Percentiles rank a stretch among this genome's conserved stretches.
Evolutionary conservation across 805 yeast species (phyloP).

Genomic region (Ogataea philodendri): DNA sequence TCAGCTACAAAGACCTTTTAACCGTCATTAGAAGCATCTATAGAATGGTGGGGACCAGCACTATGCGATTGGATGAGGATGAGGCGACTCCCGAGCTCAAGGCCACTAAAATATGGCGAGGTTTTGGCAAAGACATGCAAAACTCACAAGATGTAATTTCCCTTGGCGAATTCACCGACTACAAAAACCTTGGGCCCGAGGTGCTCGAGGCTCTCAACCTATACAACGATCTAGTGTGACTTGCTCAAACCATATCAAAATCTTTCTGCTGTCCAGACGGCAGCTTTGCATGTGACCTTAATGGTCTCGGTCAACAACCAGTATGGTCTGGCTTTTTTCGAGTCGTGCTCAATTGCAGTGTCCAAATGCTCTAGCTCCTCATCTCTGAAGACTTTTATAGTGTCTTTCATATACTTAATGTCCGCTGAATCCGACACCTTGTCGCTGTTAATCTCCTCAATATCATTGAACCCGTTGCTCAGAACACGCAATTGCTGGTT

Average conservation of each 20-base stretch:
- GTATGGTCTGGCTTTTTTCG: conserved; percentile 91
- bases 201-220: conserved; percentile 73
- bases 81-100: conserved; percentile 90
- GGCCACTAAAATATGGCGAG: conserved; percentile 70
- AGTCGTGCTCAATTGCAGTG: conserved; percentile 89
- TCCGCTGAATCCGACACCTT: conserved; percentile 47
- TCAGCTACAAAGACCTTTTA: conserved; percentile 75
- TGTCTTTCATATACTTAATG: conserved; percentile 52
- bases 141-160: conserved; percentile 69
- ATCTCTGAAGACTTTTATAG: conserved; percentile 78
- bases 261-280: conserved; percentile 89
- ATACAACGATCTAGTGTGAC: conserved; percentile 31
- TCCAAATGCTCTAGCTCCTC: conserved; percentile 94
- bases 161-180: conserved; percentile 81
- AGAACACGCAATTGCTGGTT: conserved; percentile 83
- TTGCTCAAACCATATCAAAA: conserved; percentile 38
- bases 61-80: conserved; percentile 85
- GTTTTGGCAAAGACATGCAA: conserved; percentile 50
- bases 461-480: conserved; percentile 59
- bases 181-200: conserved; percentile 74
- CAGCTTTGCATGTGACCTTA: conserved; percentile 78
- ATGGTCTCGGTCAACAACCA: conserved; percentile 84
- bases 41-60: conserved; percentile 85
- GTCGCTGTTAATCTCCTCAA: conserved; percentile 34
- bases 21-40: conserved; percentile 80